These are phyloP conservation scores for Abortiporus biennis DNA, from an alignment of 1,284 basidiomycete genomes.

Conservation along the genomic window DNA sequence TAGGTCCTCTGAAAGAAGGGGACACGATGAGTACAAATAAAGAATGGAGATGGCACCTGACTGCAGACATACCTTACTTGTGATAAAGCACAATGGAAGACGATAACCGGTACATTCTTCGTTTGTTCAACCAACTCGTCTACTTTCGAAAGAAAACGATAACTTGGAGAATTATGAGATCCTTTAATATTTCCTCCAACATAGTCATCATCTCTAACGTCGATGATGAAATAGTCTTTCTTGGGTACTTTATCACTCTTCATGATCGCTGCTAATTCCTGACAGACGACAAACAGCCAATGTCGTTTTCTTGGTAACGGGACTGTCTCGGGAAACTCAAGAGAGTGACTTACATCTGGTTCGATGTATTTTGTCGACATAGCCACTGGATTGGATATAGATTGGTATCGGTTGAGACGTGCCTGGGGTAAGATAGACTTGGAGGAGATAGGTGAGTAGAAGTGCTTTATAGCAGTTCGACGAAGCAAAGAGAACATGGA, in stretches of 20 bases:
- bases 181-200: conserved; percentile 70
- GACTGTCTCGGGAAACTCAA: no score
- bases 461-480: no score
- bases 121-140: conserved; percentile 53
- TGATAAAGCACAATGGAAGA: conserved; percentile 75
- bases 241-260: conserved; percentile 49
- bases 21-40: conserved; percentile 4
- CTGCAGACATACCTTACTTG: conserved; percentile 57
- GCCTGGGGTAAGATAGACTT: conserved; percentile 1
- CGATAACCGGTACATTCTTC: conserved; percentile 52
- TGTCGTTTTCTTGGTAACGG: no score
- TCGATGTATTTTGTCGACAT: conserved; percentile 25
- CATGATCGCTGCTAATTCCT: conserved; percentile 67
- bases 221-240: conserved; percentile 69
- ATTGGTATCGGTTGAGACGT: no score
- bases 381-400: conserved; percentile 4
- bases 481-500: conserved; percentile 4
- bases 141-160: conserved; percentile 48
- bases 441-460: not conserved
- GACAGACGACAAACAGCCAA: no score
- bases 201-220: conserved; percentile 75
- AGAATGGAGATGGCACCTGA: conserved; percentile 1
- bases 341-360: conserved; percentile 20
- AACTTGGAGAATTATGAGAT: conserved; percentile 55
- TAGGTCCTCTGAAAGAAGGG: conserved; percentile 50